These are phyloP conservation scores for Suillus subluteus DNA, from an alignment of 768 basidiomycete species.

Conservation along the genomic window DNA sequence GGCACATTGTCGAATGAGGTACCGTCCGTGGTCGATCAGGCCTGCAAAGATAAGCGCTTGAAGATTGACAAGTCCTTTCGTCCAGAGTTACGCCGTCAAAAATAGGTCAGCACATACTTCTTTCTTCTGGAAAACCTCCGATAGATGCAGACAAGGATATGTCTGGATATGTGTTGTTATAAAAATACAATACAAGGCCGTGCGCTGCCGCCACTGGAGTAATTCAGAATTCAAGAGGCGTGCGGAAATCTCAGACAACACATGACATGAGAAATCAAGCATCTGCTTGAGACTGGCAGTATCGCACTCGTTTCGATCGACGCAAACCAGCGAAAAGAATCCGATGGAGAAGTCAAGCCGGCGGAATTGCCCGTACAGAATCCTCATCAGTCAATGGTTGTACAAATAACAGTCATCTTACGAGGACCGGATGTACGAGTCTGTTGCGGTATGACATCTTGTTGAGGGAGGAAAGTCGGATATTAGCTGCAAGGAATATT, in stretches of 20 bases:
- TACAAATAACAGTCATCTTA: neutral
- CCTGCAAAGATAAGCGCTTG: neutral
- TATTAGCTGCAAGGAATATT: neutral
- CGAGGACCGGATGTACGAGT: neutral
- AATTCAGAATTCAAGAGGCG: neutral
- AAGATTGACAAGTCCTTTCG: neutral
- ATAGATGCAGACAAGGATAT: neutral
- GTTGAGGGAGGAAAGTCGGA: neutral
- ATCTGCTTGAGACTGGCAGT: neutral
- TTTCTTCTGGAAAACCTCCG: neutral
- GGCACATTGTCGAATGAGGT: neutral
- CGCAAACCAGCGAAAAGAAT: neutral
- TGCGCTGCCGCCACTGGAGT: neutral
- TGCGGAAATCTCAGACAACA: neutral
- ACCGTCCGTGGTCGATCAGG: neutral
- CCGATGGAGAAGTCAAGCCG: neutral
- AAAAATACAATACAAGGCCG: slow-evolving; percentile 1
- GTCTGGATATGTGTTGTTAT: neutral
- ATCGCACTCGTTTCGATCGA: neutral
- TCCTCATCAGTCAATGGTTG: neutral
- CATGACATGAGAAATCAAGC: neutral
- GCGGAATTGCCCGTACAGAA: neutral
- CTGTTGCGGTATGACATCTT: neutral
- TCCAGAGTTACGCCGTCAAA: neutral
- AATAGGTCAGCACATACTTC: neutral